Percentiles rank a stretch among this genome's conserved stretches.
Evolutionary conservation across 2,329 filamentous ascomycete genomes (phyloP).

Genomic region (Cladosporium austrohemisphaericum): DNA sequence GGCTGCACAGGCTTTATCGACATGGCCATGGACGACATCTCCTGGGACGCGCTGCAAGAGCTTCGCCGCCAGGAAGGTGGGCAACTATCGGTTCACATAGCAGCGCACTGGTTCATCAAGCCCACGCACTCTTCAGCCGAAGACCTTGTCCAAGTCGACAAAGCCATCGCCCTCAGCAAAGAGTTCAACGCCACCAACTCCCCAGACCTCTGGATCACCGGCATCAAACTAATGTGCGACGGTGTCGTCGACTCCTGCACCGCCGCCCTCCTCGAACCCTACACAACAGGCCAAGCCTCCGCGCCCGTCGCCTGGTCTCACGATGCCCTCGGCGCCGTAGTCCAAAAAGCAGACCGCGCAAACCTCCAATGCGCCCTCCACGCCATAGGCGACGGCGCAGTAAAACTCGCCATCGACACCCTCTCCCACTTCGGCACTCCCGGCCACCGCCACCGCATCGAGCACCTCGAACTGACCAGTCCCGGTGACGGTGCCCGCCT

Average conservation of each 20-base stretch:
- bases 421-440: slow-evolving; percentile 43
- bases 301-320: slow-evolving; percentile 53
- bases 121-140: slow-evolving; percentile 45
- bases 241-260: slow-evolving; percentile 65
- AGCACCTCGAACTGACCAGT: slow-evolving; percentile 60
- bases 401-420: slow-evolving; percentile 55
- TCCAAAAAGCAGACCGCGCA: slow-evolving; percentile 51
- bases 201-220: slow-evolving; percentile 52
- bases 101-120: slow-evolving; percentile 55
- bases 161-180: slow-evolving; percentile 47
- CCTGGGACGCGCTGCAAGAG: slow-evolving; percentile 50
- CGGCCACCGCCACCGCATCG: slow-evolving; percentile 57
- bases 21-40: slow-evolving; percentile 58
- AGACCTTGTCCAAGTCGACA: slow-evolving; percentile 49
- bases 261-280: slow-evolving; percentile 57
- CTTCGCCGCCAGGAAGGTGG: slow-evolving; percentile 33
- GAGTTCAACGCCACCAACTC: slow-evolving; percentile 44
- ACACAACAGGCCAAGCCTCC: slow-evolving; percentile 45
- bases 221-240: slow-evolving; percentile 63
- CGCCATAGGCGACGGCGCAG: slow-evolving; percentile 61
- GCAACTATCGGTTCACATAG: slow-evolving; percentile 46
- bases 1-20: slow-evolving; percentile 56
- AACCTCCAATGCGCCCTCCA: slow-evolving; percentile 61
- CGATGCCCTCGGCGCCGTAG: slow-evolving; percentile 51
- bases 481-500: slow-evolving; percentile 54